Evolutionary conservation across 2,329 filamentous ascomycete species (phyloP).

Genomic region (Phaeosphaeriaceae sp.): DNA sequence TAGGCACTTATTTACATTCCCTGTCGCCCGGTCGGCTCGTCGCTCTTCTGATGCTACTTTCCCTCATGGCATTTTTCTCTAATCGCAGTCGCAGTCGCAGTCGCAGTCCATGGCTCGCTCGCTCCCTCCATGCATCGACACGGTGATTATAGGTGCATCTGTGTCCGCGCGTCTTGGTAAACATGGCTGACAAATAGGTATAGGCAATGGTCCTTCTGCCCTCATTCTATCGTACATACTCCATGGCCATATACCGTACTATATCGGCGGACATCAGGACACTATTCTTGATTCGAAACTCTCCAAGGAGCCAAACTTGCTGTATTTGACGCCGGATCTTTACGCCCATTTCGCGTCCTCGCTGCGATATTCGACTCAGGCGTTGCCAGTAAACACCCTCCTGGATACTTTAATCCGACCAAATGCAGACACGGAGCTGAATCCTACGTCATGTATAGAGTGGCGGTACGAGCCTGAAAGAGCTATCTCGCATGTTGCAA

Average conservation of each 20-base stretch:
- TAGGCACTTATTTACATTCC: constrained; percentile 29
- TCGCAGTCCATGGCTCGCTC: constrained; percentile 47
- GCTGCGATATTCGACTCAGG: constrained; percentile 66
- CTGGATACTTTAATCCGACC: constrained; percentile 65
- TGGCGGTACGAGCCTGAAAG: constrained; percentile 61
- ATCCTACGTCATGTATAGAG: constrained; percentile 58
- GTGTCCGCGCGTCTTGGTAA: not conserved
- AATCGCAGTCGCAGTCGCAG: not conserved
- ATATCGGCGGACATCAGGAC: constrained; percentile 63
- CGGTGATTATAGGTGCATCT: constrained; percentile 47
- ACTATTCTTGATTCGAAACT: constrained; percentile 63
- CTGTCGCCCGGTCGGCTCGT: constrained; percentile 15
- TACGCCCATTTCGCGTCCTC: constrained; percentile 66
- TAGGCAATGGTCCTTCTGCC: constrained; percentile 67
- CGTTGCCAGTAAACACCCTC: constrained; percentile 65
- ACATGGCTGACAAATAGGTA: constrained; percentile 36
- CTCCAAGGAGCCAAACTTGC: constrained; percentile 53
- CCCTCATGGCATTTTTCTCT: constrained; percentile 39
- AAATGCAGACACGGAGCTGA: constrained; percentile 63
- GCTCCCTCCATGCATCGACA: constrained; percentile 48
- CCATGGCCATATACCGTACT: constrained; percentile 66
- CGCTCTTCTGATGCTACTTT: constrained; percentile 10
- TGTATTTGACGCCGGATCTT: constrained; percentile 57
- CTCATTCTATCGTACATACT: constrained; percentile 68
- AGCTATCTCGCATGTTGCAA: constrained; percentile 60